These are phyloP conservation scores for Penicillium bialowiezense DNA, from an alignment of 495 filamentous ascomycete genomes.

Conservation along the genomic window DNA sequence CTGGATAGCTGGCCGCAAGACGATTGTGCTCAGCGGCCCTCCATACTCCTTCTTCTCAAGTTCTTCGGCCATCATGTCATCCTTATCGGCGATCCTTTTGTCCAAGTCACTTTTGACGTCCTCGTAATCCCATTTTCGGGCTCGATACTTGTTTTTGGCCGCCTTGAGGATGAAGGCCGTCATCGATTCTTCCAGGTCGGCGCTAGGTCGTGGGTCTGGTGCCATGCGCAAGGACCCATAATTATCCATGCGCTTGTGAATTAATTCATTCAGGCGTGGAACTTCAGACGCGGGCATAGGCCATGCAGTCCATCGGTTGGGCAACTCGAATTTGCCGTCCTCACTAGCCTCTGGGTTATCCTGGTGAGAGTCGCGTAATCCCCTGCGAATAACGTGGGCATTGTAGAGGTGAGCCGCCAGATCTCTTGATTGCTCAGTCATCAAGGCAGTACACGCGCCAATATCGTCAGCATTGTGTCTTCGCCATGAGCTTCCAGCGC, in stretches of 20 bases:
- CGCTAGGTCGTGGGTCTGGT: slow-evolving; percentile 47
- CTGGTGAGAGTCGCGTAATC: slow-evolving; percentile 30
- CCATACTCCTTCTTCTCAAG: slow-evolving; percentile 8
- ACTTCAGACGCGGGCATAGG: slow-evolving; percentile 60
- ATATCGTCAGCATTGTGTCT: slow-evolving; percentile 57
- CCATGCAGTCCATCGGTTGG: slow-evolving; percentile 74
- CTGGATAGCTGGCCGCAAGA: slow-evolving; percentile 43
- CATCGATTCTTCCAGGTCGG: slow-evolving; percentile 63
- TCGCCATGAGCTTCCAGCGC: slow-evolving; percentile 58
- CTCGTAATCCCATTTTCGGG: slow-evolving; percentile 30
- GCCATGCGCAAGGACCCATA: slow-evolving; percentile 44
- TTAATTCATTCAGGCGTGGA: slow-evolving; percentile 51
- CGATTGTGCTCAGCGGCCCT: slow-evolving; percentile 12
- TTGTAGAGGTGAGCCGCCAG: slow-evolving; percentile 77
- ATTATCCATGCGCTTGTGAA: slow-evolving; percentile 41
- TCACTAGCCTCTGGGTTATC: slow-evolving; percentile 23
- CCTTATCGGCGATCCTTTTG: background rate
- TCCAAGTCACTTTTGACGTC: background rate
- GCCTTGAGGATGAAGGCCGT: slow-evolving; percentile 56
- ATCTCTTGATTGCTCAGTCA: slow-evolving; percentile 56
- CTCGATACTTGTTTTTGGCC: slow-evolving; percentile 61
- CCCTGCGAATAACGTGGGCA: slow-evolving; percentile 57
- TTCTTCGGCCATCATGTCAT: slow-evolving; percentile 2
- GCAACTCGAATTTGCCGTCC: slow-evolving; percentile 29
- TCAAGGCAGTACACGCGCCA: slow-evolving; percentile 52